phyloP scores from a whole-genome alignment of 2,329 filamentous ascomycete genomes.

The Aspergillus sp. region DNA sequence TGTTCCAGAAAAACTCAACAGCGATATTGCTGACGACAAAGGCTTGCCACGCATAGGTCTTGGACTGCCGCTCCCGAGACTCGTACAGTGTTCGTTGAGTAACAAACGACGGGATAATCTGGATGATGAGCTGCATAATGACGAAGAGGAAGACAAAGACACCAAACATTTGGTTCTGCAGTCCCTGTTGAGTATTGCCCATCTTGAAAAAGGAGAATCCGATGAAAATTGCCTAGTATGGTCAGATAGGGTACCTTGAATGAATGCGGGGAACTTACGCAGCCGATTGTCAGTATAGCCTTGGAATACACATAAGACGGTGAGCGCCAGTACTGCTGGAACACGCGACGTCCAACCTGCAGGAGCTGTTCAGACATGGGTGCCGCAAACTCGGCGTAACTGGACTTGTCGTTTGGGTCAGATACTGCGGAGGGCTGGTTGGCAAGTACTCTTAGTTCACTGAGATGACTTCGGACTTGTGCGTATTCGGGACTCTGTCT shows the following conservation, averaged over 20 bases:
- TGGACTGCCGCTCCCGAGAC: slow-evolving; percentile 80
- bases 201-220: slow-evolving; percentile 79
- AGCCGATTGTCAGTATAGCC: slow-evolving; percentile 1
- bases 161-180: slow-evolving; percentile 84
- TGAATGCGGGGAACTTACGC: background rate
- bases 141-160: slow-evolving; percentile 81
- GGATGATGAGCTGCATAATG: slow-evolving; percentile 54
- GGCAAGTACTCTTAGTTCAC: slow-evolving; percentile 52
- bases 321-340: slow-evolving; percentile 88
- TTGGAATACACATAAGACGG: slow-evolving; percentile 86
- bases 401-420: slow-evolving; percentile 6
- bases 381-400: slow-evolving; percentile 71
- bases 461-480: slow-evolving; percentile 60
- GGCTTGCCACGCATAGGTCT: slow-evolving; percentile 82
- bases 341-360: slow-evolving; percentile 72
- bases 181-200: slow-evolving; percentile 71
- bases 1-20: slow-evolving; percentile 77
- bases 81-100: slow-evolving; percentile 81
- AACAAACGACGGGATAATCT: slow-evolving; percentile 79
- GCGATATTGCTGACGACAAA: slow-evolving; percentile 83
- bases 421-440: background rate
- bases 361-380: slow-evolving; percentile 68
- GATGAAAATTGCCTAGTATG: slow-evolving; percentile 66
- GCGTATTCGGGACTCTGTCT: slow-evolving; percentile 55
- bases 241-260: too few species aligned